A percentile compares a stretch with the other conserved stretches of the same genome.
Conservation (phyloP, 352 stramenopile genomes). For the Aphanomyces cochlioides region DNA sequence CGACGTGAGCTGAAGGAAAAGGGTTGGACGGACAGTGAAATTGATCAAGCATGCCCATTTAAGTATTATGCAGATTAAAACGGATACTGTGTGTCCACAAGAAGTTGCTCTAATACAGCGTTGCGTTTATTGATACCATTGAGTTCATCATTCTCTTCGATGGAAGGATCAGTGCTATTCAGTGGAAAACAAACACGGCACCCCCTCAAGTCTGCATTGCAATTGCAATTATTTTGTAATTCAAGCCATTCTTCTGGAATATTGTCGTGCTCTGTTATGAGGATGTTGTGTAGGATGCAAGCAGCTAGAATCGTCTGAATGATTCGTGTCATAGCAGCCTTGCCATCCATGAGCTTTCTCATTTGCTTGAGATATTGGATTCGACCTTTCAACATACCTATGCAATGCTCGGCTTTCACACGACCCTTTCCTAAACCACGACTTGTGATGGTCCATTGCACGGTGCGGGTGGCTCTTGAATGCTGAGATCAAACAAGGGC, state of each 20-base stretch:
- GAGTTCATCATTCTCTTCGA: not conserved
- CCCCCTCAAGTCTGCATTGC: constrained; percentile 2
- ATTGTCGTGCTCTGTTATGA: constrained; percentile 32
- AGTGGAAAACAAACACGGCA: constrained; percentile 11
- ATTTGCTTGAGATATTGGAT: constrained; percentile 34
- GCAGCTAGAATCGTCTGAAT: constrained; percentile 29
- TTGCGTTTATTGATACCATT: not conserved
- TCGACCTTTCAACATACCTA: constrained; percentile 32
- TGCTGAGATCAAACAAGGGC: constrained; percentile 30
- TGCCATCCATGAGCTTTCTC: constrained; percentile 25
- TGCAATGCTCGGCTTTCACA: constrained; percentile 35
- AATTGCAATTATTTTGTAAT: constrained; percentile 8
- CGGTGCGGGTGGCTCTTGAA: constrained; percentile 31
- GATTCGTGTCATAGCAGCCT: constrained; percentile 30
- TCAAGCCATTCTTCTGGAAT: constrained; percentile 25
- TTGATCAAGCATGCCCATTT: constrained; percentile 4
- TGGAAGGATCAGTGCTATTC: not conserved
- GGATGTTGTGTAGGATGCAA: constrained; percentile 34
- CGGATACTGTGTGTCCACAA: not conserved
- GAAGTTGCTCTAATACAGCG: not conserved
- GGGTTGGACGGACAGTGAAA: constrained; percentile 1
- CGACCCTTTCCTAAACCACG: constrained; percentile 32
- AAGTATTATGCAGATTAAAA: constrained; percentile 2
- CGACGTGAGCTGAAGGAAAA: not conserved
- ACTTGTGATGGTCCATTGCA: constrained; percentile 25